Evolutionary conservation across 805 yeast genomes (phyloP), one percentile per base, ranked within the genome.

Genomic region (Saitoella complicata): DNA sequence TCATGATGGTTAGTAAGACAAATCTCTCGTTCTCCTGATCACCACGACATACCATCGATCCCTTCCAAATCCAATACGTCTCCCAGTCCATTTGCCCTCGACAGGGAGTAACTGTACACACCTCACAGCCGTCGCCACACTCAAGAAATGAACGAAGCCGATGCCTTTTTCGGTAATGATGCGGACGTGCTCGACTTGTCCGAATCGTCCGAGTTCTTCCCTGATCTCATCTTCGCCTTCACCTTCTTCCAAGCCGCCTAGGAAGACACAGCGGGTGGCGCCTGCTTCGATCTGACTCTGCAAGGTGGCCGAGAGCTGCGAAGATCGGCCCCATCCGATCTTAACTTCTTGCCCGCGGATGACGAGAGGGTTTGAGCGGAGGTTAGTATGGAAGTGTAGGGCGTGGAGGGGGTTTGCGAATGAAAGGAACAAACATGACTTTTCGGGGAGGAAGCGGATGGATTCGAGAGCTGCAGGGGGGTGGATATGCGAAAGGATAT

Each of bases 221-320:
- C 70, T 60, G 46, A 87, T 67, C 53, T 78, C 83, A 21, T 71
- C 74, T 58, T 78, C 91, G 37, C 82, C 70, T 39, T 71, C 67
- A 31, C 72, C 75, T 45, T 75, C 78, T 49, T 78, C 76, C 45
- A 88, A 67, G 50, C 77, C 78, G 12, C 96, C 95, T 50, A 88
- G 68, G 58, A 84, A 87, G 34, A 88, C 95, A 58, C 88, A 87
- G 66, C 98, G 75, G 7, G 96, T 84, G 5, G 97, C 97, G 41
- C 84, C 83, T 50, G 82, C 74, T 46, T 77, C 76, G 45, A 91
- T 85, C 11, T 86, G 78, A 33, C 78, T 73, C 44, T 76, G 66
- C 5, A 88, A 87, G 6, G 80, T 70, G 1, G 93, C 81, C 47
- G 76, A 76, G 34, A 86, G 74, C 1, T 81, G 76, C 2, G 79